These are phyloP conservation scores for Scleromitrula shiraiana DNA, from an alignment of 2,329 filamentous ascomycete species.

Conservation along the genomic window DNA sequence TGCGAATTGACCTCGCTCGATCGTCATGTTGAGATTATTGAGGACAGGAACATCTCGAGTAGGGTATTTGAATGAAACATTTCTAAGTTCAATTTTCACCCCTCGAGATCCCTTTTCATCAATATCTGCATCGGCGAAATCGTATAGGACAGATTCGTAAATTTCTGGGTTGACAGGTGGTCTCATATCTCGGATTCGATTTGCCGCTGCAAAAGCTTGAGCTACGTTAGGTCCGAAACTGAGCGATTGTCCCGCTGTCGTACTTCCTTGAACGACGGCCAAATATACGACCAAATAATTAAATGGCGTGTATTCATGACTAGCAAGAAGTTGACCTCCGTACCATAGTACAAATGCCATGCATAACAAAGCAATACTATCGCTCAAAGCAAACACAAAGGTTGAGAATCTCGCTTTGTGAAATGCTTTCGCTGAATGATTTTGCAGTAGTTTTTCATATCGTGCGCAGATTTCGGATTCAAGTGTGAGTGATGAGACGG, in stretches of 20 bases:
- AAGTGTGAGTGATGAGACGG: slow-evolving; percentile 53
- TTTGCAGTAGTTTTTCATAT: slow-evolving; percentile 39
- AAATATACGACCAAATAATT: slow-evolving; percentile 50
- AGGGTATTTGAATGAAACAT: slow-evolving; percentile 54
- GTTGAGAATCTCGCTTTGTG: slow-evolving; percentile 40
- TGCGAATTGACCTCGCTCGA: slow-evolving; percentile 58
- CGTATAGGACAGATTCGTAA: slow-evolving; percentile 10
- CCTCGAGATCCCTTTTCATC: slow-evolving; percentile 34
- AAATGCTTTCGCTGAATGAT: slow-evolving; percentile 42
- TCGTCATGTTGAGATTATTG: slow-evolving; percentile 50
- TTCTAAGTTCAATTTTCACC: slow-evolving; percentile 43
- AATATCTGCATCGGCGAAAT: slow-evolving; percentile 15
- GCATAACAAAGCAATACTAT: slow-evolving; percentile 47
- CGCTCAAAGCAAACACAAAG: slow-evolving; percentile 44
- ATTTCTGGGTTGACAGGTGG: not conserved
- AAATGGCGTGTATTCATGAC: slow-evolving; percentile 32
- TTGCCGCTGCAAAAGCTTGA: slow-evolving; percentile 50
- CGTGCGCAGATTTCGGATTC: slow-evolving; percentile 46
- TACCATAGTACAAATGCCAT: slow-evolving; percentile 51
- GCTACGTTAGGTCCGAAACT: slow-evolving; percentile 47
- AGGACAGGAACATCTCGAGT: slow-evolving; percentile 50
- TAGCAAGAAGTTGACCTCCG: slow-evolving; percentile 9
- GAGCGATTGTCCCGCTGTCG: slow-evolving; percentile 45
- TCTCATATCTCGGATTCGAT: slow-evolving; percentile 44
- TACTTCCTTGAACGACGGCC: slow-evolving; percentile 42